phyloP scores from a whole-genome alignment of 2,329 filamentous ascomycete species.

The Colletotrichum cuscutae region DNA sequence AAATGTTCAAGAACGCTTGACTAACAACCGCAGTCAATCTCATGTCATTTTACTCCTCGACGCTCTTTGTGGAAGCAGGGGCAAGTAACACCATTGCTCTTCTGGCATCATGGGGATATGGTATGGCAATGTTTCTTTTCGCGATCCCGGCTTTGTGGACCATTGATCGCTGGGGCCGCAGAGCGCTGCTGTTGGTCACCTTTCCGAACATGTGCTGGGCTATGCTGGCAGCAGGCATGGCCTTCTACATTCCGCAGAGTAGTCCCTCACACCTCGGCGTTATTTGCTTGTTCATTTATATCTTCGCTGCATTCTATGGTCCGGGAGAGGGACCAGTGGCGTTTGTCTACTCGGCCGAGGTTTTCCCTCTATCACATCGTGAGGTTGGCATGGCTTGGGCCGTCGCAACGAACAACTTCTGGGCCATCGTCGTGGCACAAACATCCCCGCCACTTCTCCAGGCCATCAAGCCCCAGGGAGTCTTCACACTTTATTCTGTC shows the following conservation, averaged over 20 bases:
- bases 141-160: conserved; percentile 74
- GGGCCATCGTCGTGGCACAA: conserved; percentile 60
- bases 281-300: conserved; percentile 68
- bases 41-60: conserved; percentile 60
- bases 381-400: conserved; percentile 73
- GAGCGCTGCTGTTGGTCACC: conserved; percentile 70
- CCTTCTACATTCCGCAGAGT: conserved; percentile 45
- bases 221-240: conserved; percentile 55
- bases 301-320: conserved; percentile 75
- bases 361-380: conserved; percentile 71
- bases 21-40: conserved; percentile 49
- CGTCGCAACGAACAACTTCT: conserved; percentile 69
- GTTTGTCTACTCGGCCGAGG: conserved; percentile 71
- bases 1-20: not conserved
- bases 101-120: conserved; percentile 66
- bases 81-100: conserved; percentile 46
- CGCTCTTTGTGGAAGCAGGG: conserved; percentile 58
- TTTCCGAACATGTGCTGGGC: conserved; percentile 75
- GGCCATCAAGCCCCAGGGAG: conserved; percentile 45
- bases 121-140: conserved; percentile 67
- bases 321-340: conserved; percentile 69
- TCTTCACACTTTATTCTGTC: conserved; percentile 57
- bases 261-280: conserved; percentile 59
- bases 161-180: conserved; percentile 73
- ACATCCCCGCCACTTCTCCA: conserved; percentile 62